Percentiles rank a stretch among this genome's conserved stretches.
Conservation (phyloP, 2,329 filamentous ascomycete genomes). For the Colletotrichum tamarilloi region DNA sequence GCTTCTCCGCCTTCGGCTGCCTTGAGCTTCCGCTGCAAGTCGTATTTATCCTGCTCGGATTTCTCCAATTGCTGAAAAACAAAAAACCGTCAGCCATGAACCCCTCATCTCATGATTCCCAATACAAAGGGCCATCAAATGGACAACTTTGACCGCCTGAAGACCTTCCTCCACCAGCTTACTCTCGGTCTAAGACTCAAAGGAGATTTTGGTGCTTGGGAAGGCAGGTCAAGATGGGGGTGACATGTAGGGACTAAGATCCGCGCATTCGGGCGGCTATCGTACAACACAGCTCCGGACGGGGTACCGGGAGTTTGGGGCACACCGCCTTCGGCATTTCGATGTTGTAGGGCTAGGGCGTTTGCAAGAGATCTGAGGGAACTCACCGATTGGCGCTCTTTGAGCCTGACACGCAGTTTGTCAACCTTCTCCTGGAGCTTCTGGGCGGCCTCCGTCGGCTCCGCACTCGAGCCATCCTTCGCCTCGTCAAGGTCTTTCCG, state of each 20-base stretch:
- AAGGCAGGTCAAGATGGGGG: background rate
- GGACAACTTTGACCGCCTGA: background rate
- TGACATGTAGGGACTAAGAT: background rate
- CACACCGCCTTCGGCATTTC: background rate
- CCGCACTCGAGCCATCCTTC: slow-evolving; percentile 50
- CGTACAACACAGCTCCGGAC: slow-evolving; percentile 14
- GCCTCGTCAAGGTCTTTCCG: slow-evolving; percentile 64
- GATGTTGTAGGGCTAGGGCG: background rate
- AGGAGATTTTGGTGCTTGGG: background rate
- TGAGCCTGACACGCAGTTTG: slow-evolving; percentile 65
- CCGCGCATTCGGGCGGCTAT: slow-evolving; percentile 18
- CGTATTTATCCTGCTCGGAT: slow-evolving; percentile 66
- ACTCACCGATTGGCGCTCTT: slow-evolving; percentile 70
- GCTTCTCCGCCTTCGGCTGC: slow-evolving; percentile 61
- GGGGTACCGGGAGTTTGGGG: slow-evolving; percentile 5
- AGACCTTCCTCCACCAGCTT: slow-evolving; percentile 16
- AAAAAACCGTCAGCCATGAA: slow-evolving; percentile 37
- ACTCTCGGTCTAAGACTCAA: background rate
- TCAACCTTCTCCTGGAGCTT: slow-evolving; percentile 66
- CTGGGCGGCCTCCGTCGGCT: slow-evolving; percentile 49
- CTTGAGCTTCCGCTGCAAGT: slow-evolving; percentile 66
- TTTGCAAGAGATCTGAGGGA: slow-evolving; percentile 15
- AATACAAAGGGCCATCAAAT: background rate
- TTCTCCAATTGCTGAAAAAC: slow-evolving; percentile 66
- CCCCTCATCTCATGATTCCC: background rate